Conservation (phyloP, 2,329 filamentous ascomycete species). For the Hypoxylon sp. region DNA sequence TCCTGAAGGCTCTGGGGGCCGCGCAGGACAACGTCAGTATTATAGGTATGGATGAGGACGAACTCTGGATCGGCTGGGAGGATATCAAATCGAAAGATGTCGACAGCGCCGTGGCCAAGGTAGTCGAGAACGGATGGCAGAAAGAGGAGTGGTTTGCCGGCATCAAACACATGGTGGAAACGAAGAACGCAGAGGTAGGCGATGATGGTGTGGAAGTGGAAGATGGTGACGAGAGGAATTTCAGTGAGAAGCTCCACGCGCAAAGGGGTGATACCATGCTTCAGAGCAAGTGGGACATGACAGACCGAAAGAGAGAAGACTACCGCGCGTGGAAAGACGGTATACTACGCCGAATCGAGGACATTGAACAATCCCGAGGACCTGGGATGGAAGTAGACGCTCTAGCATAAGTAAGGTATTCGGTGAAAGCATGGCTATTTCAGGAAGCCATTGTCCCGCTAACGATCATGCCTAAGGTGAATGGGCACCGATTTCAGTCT, state of each 20-base stretch:
- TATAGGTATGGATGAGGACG: constrained; percentile 61
- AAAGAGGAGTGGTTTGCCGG: constrained; percentile 74
- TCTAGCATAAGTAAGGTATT: constrained; percentile 11
- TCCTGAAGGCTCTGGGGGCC: constrained; percentile 60
- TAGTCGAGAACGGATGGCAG: constrained; percentile 72
- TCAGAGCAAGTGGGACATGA: constrained; percentile 79
- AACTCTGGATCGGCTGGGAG: constrained; percentile 69
- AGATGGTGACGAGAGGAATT: constrained; percentile 54
- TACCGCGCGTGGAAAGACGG: constrained; percentile 75
- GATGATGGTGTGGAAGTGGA: constrained; percentile 55
- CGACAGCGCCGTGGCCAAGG: constrained; percentile 72
- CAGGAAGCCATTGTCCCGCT: neutral
- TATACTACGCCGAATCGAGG: constrained; percentile 70
- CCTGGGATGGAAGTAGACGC: constrained; percentile 43
- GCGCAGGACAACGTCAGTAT: constrained; percentile 60
- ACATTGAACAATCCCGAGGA: constrained; percentile 57
- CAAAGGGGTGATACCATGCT: constrained; percentile 78
- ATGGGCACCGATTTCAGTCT: neutral
- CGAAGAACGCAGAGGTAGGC: constrained; percentile 45
- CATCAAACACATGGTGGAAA: constrained; percentile 68
- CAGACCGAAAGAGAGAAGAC: constrained; percentile 72
- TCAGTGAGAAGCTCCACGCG: constrained; percentile 58
- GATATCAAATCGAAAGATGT: constrained; percentile 68
- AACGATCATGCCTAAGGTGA: neutral
- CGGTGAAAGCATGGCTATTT: neutral